Conservation (phyloP, 2,329 filamentous ascomycete genomes). For the Alternaria ventricosa region DNA sequence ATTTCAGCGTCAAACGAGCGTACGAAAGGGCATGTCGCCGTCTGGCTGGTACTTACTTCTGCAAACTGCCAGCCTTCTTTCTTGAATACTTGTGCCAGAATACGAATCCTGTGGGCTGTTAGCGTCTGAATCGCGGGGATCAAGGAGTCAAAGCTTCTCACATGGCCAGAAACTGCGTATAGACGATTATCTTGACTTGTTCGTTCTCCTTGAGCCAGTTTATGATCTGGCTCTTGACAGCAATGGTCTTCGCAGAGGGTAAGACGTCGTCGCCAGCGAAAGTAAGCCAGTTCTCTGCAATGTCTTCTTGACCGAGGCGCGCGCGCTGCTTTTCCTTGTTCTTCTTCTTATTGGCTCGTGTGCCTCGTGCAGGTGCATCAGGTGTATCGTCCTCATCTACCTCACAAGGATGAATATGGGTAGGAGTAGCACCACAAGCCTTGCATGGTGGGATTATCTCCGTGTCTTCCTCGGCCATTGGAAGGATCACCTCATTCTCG, state of each 20-base stretch:
- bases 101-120: constrained; percentile 47
- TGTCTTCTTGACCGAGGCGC: constrained; percentile 34
- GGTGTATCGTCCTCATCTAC: constrained; percentile 20
- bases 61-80: constrained; percentile 57
- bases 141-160: constrained; percentile 9
- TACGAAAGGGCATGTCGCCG: background rate
- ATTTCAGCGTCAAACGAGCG: background rate
- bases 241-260: constrained; percentile 55
- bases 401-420: constrained; percentile 26
- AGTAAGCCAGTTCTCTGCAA: constrained; percentile 48
- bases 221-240: constrained; percentile 54
- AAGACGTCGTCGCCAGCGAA: constrained; percentile 46
- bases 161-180: constrained; percentile 65
- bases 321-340: constrained; percentile 19
- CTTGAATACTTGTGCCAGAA: constrained; percentile 59
- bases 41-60: constrained; percentile 37
- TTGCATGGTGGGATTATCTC: constrained; percentile 30
- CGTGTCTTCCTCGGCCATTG: constrained; percentile 28
- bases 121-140: background rate
- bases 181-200: constrained; percentile 64
- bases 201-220: constrained; percentile 55
- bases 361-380: constrained; percentile 12
- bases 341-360: constrained; percentile 23
- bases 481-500: constrained; percentile 27
- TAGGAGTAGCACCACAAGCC: constrained; percentile 43